Conservation (phyloP, 2,329 filamentous ascomycete genomes). For the Fusarium vanettenii region DNA sequence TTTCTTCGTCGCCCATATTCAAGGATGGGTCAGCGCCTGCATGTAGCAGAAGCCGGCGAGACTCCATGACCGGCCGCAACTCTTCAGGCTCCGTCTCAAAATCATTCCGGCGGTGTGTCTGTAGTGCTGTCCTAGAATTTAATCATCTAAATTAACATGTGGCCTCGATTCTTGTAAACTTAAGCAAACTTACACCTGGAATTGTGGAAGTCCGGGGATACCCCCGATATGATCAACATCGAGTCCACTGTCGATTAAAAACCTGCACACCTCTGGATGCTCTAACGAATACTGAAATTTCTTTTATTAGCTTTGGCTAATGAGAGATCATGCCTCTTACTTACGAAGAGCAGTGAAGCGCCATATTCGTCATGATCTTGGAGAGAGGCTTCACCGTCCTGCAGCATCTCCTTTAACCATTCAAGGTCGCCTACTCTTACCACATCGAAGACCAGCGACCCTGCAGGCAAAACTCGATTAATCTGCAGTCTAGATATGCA, state of each 20-base stretch:
- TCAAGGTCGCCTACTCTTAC: not conserved
- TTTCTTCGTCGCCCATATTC: too few species aligned
- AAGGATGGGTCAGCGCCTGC: constrained; percentile 17
- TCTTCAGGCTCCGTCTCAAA: not conserved
- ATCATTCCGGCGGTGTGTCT: fast-evolving
- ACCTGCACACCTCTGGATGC: constrained; percentile 24
- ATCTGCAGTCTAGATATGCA: constrained; percentile 8
- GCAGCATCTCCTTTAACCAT: constrained; percentile 19
- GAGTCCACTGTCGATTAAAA: constrained; percentile 14
- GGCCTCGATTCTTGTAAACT: too few species aligned
- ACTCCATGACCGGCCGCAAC: not conserved
- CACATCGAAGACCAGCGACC: constrained; percentile 4
- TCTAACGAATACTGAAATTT: not conserved
- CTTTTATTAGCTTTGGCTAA: not conserved
- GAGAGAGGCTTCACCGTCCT: constrained; percentile 15
- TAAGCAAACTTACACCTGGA: too few species aligned
- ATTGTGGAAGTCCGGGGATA: too few species aligned
- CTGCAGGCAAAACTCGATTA: not conserved
- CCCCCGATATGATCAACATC: constrained; percentile 10
- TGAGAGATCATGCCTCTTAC: not conserved
- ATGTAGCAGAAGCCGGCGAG: constrained; percentile 7
- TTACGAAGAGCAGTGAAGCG: constrained; percentile 31
- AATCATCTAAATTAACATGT: too few species aligned
- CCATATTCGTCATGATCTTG: constrained; percentile 38
- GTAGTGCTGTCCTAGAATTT: too few species aligned